These are phyloP conservation scores for Backusella mclennaniae DNA, from an alignment of 192 early-diverging fungal species.

Conservation along the genomic window DNA sequence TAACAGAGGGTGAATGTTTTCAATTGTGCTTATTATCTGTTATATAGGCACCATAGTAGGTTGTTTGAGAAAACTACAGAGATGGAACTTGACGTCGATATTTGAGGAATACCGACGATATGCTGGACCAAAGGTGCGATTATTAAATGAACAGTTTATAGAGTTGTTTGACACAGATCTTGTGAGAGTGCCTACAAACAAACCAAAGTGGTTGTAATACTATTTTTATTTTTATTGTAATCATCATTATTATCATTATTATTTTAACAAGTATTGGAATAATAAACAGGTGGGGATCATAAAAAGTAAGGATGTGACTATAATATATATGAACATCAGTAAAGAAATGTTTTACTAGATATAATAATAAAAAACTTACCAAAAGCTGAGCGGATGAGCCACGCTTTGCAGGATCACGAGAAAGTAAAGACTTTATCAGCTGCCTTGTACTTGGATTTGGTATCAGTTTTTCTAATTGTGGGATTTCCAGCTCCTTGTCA, in stretches of 20 bases:
- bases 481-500: conserved; percentile 41
- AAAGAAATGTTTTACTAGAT: background rate
- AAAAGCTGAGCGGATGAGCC: conserved; percentile 39
- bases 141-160: conserved; percentile 96
- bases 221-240: background rate
- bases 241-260: background rate
- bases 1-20: background rate
- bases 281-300: background rate
- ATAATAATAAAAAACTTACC: conserved; percentile 22
- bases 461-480: conserved; percentile 39
- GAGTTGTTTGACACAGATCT: conserved; percentile 97
- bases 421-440: conserved; percentile 39
- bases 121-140: conserved; percentile 86
- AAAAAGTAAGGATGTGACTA: conserved; percentile 1
- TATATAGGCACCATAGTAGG: conserved; percentile 90
- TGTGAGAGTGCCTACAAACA: conserved; percentile 73
- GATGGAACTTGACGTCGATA: conserved; percentile 97
- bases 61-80: conserved; percentile 94
- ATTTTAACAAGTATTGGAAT: background rate
- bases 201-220: conserved; percentile 71
- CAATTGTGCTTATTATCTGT: background rate
- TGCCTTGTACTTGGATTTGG: conserved; percentile 34
- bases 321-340: background rate
- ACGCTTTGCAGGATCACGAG: conserved; percentile 40
- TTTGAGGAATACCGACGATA: conserved; percentile 98